Evolutionary conservation across 2,329 filamentous ascomycete species (phyloP), one percentile per base, ranked within the genome.

Genomic region (Aspergillus sp.): DNA sequence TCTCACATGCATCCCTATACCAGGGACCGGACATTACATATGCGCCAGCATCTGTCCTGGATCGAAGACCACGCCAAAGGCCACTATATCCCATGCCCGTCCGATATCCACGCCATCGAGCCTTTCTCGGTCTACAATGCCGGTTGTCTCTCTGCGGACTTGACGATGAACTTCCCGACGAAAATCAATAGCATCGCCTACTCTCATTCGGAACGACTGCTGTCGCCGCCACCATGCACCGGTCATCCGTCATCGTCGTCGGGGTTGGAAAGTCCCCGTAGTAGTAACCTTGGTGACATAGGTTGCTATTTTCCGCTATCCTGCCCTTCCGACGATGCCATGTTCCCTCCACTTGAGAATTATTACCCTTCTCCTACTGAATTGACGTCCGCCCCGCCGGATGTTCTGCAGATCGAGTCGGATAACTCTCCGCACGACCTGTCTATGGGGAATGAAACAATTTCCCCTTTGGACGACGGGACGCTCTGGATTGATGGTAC

Each of bases 231-330:
- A 5, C 44, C 54, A 4, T 61, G 56, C 56, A 50, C 54, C 43
- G 54, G 50, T 23, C 57, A 54, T 7, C 43, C 59, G 12, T 57
- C 58, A 6, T 57, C 55, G 2, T 52, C 52, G 5, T 55, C 63
- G 4, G 60, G 55, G 12, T 49, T 56, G 12, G 62, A 63, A 38
- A 63, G 58, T 25, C 54, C 57, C 10, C 53, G 47, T 13, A 60
- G 58, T 45, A 56, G 46, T 38, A 48, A 44, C 38, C 17, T 44
- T 48, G 7, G 44, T 37, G 39, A 30, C 23, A 49, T 58, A 43
- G 53, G 48, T 42, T 55, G 53, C 41, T 55, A 57, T 42, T 59
- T 56, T 4, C 53, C 59, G 17, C 38, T 50, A 25, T 13, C 7
- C 17, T 51, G 48, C 42, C 49, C 44, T 33, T 51, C 55, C 25